Percentiles rank a stretch among this genome's conserved stretches.
These are phyloP conservation scores for Chytridium lagenaria DNA, from an alignment of 371 early-diverging fungal species.

Conservation along the genomic window DNA sequence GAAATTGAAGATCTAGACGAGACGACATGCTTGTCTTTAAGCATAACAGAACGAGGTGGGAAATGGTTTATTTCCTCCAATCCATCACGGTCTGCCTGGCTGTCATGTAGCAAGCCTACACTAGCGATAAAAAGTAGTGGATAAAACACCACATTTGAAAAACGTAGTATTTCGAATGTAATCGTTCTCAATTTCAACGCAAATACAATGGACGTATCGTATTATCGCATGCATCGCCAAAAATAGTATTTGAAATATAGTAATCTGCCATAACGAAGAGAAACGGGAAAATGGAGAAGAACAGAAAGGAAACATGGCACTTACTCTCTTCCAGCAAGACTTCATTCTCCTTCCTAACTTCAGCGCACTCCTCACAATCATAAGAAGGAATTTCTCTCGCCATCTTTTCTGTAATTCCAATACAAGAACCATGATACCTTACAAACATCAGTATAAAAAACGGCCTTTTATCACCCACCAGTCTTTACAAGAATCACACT, in stretches of 20 bases:
- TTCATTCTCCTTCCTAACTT: constrained; percentile 24
- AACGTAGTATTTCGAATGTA: too few relatives aligned
- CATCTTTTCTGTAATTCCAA: constrained; percentile 67
- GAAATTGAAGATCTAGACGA: too few relatives aligned
- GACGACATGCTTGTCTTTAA: too few relatives aligned
- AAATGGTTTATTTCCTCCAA: too few relatives aligned
- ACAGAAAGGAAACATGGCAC: constrained; percentile 1
- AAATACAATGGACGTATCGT: too few relatives aligned
- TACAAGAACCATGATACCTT: constrained; percentile 80
- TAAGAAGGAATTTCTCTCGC: constrained; percentile 61
- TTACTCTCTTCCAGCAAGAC: not conserved
- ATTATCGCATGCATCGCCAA: too few relatives aligned
- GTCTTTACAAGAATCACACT: constrained; percentile 75
- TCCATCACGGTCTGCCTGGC: too few relatives aligned
- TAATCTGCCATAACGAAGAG: not conserved
- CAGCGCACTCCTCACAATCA: constrained; percentile 40
- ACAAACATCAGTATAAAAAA: not conserved
- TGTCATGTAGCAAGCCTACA: too few relatives aligned
- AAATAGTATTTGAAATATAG: not conserved
- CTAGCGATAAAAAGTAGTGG: too few relatives aligned
- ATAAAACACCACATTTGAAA: too few relatives aligned
- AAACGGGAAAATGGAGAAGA: not conserved
- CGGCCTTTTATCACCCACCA: constrained; percentile 57
- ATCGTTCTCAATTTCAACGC: too few relatives aligned
- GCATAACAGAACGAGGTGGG: too few relatives aligned